phyloP scores from a whole-genome alignment of 352 stramenopile genomes.

The Pythium folliculosum region DNA sequence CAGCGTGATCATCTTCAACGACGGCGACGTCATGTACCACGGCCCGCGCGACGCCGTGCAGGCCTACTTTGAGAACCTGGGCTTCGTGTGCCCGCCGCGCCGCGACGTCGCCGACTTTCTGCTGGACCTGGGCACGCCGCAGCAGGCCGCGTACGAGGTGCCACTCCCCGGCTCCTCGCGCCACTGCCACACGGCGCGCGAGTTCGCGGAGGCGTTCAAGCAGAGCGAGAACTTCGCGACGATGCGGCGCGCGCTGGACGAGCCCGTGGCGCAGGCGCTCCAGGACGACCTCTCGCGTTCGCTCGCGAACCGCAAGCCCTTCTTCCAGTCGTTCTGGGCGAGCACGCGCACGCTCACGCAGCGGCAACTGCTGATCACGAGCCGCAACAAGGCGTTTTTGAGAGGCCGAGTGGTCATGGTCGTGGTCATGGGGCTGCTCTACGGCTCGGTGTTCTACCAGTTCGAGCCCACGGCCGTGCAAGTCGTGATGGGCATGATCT shows the following conservation, averaged over 20 bases:
- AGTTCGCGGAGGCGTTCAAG: constrained; percentile 23
- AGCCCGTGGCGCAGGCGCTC: neutral
- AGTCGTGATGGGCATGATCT: constrained; percentile 48
- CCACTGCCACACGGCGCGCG: constrained; percentile 29
- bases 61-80: constrained; percentile 82
- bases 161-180: constrained; percentile 4
- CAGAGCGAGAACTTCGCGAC: constrained; percentile 20
- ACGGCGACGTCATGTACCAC: constrained; percentile 91
- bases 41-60: constrained; percentile 46
- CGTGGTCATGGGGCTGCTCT: constrained; percentile 29
- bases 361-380: constrained; percentile 54
- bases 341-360: constrained; percentile 12
- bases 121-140: constrained; percentile 40
- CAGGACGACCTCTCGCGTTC: constrained; percentile 64
- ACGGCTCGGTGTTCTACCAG: constrained; percentile 30
- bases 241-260: constrained; percentile 51
- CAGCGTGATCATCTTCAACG: constrained; percentile 90
- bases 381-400: constrained; percentile 35
- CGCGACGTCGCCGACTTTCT: constrained; percentile 94
- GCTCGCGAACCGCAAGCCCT: constrained; percentile 78
- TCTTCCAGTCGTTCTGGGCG: constrained; percentile 9
- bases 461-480: constrained; percentile 23
- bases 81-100: constrained; percentile 54
- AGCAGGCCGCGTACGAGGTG: constrained; percentile 23
- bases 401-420: constrained; percentile 35